phyloP scores from a whole-genome alignment of 345 rosid genomes.

The Camelina hispida region DNA sequence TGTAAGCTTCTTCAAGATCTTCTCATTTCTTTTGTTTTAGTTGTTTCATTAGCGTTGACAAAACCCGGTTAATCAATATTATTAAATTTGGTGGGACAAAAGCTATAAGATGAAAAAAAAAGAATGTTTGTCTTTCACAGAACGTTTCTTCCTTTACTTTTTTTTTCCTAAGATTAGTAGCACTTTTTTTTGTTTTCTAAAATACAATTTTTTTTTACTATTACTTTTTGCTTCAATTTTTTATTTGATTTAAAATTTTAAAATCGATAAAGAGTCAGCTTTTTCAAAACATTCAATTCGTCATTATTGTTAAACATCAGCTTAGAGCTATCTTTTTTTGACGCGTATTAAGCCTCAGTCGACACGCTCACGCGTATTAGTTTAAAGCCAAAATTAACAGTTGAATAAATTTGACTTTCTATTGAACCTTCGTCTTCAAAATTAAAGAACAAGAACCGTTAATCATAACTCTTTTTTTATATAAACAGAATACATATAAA shows the following conservation, averaged over 20 bases:
- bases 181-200: neutral
- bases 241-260: neutral
- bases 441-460: neutral
- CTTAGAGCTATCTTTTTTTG: slow-evolving; percentile 2
- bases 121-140: slow-evolving; percentile 31
- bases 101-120: slow-evolving; percentile 6
- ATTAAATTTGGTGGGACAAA: slow-evolving; percentile 21
- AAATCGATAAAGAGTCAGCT: slow-evolving; percentile 14
- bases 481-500: neutral
- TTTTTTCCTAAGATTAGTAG: slow-evolving; percentile 1
- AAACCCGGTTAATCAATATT: slow-evolving; percentile 24
- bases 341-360: slow-evolving; percentile 23
- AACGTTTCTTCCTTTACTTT: slow-evolving; percentile 30
- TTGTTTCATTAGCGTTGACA: slow-evolving; percentile 27
- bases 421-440: slow-evolving; percentile 11
- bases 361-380: slow-evolving; percentile 20
- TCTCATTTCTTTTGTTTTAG: neutral
- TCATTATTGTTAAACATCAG: slow-evolving; percentile 4
- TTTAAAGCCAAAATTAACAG: slow-evolving; percentile 14
- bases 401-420: neutral
- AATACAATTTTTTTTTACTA: no score
- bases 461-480: neutral
- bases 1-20: slow-evolving; percentile 53
- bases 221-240: neutral
- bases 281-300: slow-evolving; percentile 24